Evolutionary conservation across 306 rosid species (phyloP).

Genomic region (Alnus rubra): DNA sequence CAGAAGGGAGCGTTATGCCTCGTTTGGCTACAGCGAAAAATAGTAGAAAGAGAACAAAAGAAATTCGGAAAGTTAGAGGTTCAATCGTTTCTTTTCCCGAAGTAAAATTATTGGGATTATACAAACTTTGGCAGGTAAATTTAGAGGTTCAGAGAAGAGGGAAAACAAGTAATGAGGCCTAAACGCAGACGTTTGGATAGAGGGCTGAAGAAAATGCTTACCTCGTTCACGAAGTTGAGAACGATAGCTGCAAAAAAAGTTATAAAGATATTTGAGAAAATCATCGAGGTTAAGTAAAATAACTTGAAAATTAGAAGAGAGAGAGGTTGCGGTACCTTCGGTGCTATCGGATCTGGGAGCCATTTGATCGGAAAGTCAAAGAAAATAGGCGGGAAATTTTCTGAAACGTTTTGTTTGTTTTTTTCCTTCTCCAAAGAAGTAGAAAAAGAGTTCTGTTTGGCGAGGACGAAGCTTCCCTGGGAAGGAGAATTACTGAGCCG

Average conservation of each 20-base stretch:
- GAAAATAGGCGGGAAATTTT: slow-evolving; percentile 65
- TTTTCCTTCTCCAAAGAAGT: background rate
- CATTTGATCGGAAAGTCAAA: slow-evolving; percentile 44
- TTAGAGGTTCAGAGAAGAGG: slow-evolving; percentile 12
- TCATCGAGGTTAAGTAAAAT: background rate
- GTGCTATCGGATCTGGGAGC: slow-evolving; percentile 81
- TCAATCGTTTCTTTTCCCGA: background rate
- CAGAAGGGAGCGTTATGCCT: background rate
- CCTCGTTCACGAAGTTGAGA: slow-evolving; percentile 84
- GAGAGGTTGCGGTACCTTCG: slow-evolving; percentile 47
- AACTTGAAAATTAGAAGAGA: slow-evolving; percentile 4
- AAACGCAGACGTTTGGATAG: background rate
- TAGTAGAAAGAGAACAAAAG: background rate
- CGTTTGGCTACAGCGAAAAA: background rate
- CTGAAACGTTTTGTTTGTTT: background rate
- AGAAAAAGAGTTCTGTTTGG: background rate
- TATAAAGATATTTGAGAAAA: background rate
- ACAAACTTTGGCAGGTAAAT: background rate
- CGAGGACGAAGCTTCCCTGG: background rate
- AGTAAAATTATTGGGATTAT: background rate
- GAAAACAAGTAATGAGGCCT: background rate
- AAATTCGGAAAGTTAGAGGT: background rate
- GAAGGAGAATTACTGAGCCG: background rate
- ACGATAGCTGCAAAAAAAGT: slow-evolving; percentile 70
- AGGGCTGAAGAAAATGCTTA: slow-evolving; percentile 21